These are phyloP conservation scores for Jackrogersella minutella DNA, from an alignment of 495 filamentous ascomycete genomes.

Conservation along the genomic window DNA sequence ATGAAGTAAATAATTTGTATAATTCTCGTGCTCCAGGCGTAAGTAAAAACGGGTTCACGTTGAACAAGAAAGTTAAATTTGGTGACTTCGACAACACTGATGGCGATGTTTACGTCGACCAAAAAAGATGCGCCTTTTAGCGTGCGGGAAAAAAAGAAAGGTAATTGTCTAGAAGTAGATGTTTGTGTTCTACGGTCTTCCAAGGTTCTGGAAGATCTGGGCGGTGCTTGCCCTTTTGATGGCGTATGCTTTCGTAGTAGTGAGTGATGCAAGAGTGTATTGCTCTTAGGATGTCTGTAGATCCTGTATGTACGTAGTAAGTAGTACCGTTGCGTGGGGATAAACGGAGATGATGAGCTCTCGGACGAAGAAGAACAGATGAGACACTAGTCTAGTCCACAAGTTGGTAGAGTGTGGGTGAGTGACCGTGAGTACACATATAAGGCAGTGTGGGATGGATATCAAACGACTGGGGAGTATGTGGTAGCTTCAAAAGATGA, in stretches of 20 bases:
- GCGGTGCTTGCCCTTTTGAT: no score
- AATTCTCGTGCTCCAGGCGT: background rate
- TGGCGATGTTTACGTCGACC: background rate
- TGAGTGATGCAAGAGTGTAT: slow-evolving; percentile 1
- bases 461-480: slow-evolving; percentile 2
- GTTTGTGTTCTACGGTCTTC: slow-evolving; percentile 3
- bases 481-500: slow-evolving; percentile 1
- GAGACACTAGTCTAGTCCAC: background rate
- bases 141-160: background rate
- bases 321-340: background rate
- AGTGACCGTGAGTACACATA: background rate
- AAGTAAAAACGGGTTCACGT: no score
- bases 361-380: background rate
- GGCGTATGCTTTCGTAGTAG: no score
- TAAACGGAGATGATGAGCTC: background rate
- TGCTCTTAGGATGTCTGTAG: background rate
- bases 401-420: background rate
- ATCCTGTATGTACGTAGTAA: background rate
- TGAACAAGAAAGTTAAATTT: background rate
- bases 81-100: background rate
- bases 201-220: slow-evolving; percentile 6
- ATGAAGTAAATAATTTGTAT: background rate
- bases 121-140: slow-evolving; percentile 5
- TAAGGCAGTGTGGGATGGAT: slow-evolving; percentile 10
- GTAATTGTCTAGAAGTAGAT: no score